phyloP scores from a whole-genome alignment of 441 rosid species.

The Erodium texanum region DNA sequence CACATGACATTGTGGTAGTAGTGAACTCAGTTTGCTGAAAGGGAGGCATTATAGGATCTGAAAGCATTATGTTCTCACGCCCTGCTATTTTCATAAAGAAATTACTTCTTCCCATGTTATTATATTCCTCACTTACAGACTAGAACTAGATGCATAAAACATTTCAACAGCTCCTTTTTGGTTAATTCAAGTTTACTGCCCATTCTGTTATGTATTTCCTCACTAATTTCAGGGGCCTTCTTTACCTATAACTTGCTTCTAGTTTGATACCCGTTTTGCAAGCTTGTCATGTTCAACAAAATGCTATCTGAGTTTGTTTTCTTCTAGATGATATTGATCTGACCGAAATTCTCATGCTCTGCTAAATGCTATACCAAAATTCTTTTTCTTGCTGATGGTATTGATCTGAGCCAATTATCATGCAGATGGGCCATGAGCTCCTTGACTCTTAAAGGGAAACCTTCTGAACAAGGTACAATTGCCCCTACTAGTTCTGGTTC shows the following conservation, averaged over 20 bases:
- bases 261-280: background rate
- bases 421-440: slow-evolving; percentile 99
- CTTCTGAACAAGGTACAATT: slow-evolving; percentile 70
- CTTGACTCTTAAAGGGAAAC: slow-evolving; percentile 89
- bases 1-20: background rate
- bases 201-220: background rate
- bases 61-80: background rate
- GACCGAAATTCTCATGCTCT: background rate
- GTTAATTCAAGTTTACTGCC: background rate
- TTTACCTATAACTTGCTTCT: background rate
- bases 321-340: too few relatives aligned
- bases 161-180: background rate
- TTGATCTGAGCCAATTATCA: background rate
- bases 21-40: background rate
- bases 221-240: background rate
- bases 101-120: background rate
- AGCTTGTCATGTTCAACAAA: background rate
- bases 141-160: background rate
- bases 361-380: background rate
- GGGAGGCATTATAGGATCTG: background rate
- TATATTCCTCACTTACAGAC: background rate
- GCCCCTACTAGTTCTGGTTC: slow-evolving; percentile 48
- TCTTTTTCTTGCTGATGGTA: slow-evolving; percentile 7
- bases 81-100: background rate
- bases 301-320: too few relatives aligned